Base-by-base conservation (phyloP, 1,139 yeast genomes). In the Hemisphaericaspora xylanilytica region DNA sequence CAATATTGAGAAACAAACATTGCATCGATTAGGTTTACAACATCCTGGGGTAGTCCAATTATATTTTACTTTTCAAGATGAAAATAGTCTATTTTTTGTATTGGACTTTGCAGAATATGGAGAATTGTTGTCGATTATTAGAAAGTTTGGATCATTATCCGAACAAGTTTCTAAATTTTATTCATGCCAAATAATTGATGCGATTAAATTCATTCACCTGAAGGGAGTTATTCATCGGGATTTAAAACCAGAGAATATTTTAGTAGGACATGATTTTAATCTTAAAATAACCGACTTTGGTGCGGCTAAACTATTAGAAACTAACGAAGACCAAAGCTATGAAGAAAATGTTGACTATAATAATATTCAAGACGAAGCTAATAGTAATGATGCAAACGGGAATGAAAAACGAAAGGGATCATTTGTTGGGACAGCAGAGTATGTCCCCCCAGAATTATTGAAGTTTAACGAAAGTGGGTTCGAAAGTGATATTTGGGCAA, bases 281-380 rank as follows among this genome's bases (percentile, higher is more conserved):
- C 72, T 92, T 43, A 89, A 89, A 59, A 78, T 94, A 40, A 92
- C 98, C n/a, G 99, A 94, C 63, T 94, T 94, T 62, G 99, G 99
- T 18, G 94, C 98, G 1, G 98, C 98, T 2, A 90, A 89, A 58
- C 65, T 94, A 25, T 63, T 92, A 37, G 70, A 65, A n/a, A 52
- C 49, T 6, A 81, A 72, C 10, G 63, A 59, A 18, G 73, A 73
- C 34, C n/a, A 22, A 22, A 43, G 47, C 8, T 43, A 49, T 26
- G 70, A 60, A 28, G 73, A 66, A 17, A 64, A 42, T 42, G 68
- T 49, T 11, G 70, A 67, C 32, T 81, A 75, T 53, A 60, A 58
- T 27, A 37, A 42, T 18, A 28, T 47, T n/a, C 26, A 22, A 22
- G 47, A 45, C 34, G 53, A 17, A 14, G 24, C 17, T 7, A 29